phyloP scores from a whole-genome alignment of 768 basidiomycete genomes.

The Leccinum fibrillosum region DNA sequence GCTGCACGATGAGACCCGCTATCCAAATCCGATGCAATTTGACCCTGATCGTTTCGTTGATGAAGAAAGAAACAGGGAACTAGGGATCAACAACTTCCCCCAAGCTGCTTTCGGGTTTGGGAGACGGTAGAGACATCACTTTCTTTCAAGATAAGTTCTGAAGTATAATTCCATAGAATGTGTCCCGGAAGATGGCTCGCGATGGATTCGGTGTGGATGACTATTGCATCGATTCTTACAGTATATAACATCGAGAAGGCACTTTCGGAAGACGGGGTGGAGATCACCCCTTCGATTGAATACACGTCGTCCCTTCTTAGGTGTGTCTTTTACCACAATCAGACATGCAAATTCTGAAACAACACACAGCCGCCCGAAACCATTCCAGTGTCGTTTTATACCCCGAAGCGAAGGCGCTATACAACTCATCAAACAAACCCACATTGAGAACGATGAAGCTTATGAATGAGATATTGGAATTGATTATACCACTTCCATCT shows the following conservation, averaged over 20 bases:
- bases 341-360: neutral
- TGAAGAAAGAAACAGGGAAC: constrained; percentile 20
- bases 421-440: constrained; percentile 26
- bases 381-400: constrained; percentile 37
- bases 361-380: constrained; percentile 37
- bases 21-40: constrained; percentile 41
- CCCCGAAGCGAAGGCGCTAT: constrained; percentile 34
- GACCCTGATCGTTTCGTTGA: constrained; percentile 37
- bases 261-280: constrained; percentile 29
- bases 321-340: constrained; percentile 19
- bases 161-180: constrained; percentile 24
- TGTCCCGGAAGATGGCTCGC: constrained; percentile 47
- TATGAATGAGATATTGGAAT: neutral
- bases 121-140: constrained; percentile 28
- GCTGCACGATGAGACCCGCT: constrained; percentile 36
- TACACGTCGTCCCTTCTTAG: constrained; percentile 36
- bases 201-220: constrained; percentile 42
- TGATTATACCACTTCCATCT: neutral
- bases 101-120: constrained; percentile 42
- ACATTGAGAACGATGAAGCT: neutral
- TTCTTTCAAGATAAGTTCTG: neutral
- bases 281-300: constrained; percentile 33
- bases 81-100: constrained; percentile 35
- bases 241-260: constrained; percentile 39
- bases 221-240: constrained; percentile 38